Percentiles rank a stretch among this genome's conserved stretches.
Conservation (phyloP, 1,139 yeast genomes). For the Eremothecium coryli region DNA sequence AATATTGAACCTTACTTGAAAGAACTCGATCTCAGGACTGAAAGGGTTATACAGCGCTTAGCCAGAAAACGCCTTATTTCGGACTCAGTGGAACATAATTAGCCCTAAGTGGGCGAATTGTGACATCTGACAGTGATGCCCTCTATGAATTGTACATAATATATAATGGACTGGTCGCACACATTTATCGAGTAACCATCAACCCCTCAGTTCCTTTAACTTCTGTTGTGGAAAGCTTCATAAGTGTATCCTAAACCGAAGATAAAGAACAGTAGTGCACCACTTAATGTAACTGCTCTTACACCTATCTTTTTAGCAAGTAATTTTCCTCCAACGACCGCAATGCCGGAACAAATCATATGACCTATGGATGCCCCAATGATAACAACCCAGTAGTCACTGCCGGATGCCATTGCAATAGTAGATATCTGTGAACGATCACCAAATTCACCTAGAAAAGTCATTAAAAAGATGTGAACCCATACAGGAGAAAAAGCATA, state of each 20-base stretch:
- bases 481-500: slow-evolving; percentile 77
- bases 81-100: background rate
- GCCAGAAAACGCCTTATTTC: slow-evolving; percentile 33
- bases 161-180: too few species aligned
- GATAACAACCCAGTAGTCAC: slow-evolving; percentile 83
- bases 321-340: slow-evolving; percentile 89
- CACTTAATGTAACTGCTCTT: slow-evolving; percentile 87
- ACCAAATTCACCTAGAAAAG: slow-evolving; percentile 98
- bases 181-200: too few species aligned
- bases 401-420: slow-evolving; percentile 97
- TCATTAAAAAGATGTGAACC: slow-evolving; percentile 93
- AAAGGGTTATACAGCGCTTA: slow-evolving; percentile 33
- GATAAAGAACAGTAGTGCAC: slow-evolving; percentile 74
- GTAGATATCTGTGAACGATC: slow-evolving; percentile 97
- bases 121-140: too few species aligned
- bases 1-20: slow-evolving; percentile 34
- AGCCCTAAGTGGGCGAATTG: too few species aligned
- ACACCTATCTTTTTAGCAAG: slow-evolving; percentile 83
- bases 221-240: slow-evolving; percentile 38
- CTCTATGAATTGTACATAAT: too few species aligned
- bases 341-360: slow-evolving; percentile 78
- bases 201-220: slow-evolving; percentile 7
- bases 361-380: slow-evolving; percentile 89
- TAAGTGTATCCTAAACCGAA: slow-evolving; percentile 75
- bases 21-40: slow-evolving; percentile 34